These are phyloP conservation scores for Allantophomopsis cytisporea DNA, from an alignment of 2,329 filamentous ascomycete genomes.

Conservation along the genomic window DNA sequence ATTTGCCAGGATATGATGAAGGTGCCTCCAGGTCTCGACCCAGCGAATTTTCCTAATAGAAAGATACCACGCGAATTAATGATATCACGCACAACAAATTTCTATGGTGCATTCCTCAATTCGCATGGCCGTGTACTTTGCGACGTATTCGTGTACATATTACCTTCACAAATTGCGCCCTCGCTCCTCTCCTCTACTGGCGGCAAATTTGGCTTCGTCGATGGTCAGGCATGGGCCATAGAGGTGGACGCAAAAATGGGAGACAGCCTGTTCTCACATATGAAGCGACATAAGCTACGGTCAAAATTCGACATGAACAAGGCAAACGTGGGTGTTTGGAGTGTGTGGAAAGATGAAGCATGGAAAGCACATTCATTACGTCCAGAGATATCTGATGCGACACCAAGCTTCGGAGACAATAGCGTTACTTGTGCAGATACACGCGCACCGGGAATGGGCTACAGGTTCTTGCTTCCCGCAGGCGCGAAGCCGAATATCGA, in stretches of 20 bases:
- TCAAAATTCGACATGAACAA: slow-evolving; percentile 59
- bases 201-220: background rate
- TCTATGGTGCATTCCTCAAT: slow-evolving; percentile 78
- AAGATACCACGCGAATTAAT: slow-evolving; percentile 62
- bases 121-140: slow-evolving; percentile 73
- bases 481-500: slow-evolving; percentile 16
- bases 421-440: slow-evolving; percentile 26
- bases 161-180: slow-evolving; percentile 12
- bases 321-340: slow-evolving; percentile 57
- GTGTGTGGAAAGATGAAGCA: slow-evolving; percentile 40
- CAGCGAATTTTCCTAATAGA: slow-evolving; percentile 76
- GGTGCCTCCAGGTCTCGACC: slow-evolving; percentile 64
- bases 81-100: slow-evolving; percentile 31
- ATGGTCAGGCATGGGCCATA: slow-evolving; percentile 45
- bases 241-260: slow-evolving; percentile 67
- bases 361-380: slow-evolving; percentile 7
- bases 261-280: slow-evolving; percentile 48
- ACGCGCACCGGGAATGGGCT: slow-evolving; percentile 41
- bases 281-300: slow-evolving; percentile 77
- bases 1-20: slow-evolving; percentile 46
- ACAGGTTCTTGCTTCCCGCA: slow-evolving; percentile 28
- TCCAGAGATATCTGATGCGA: background rate
- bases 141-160: slow-evolving; percentile 79
- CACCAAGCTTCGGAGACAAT: background rate
- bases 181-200: slow-evolving; percentile 1